Percentiles rank a stretch among this genome's conserved stretches.
Conservation (phyloP, 2,329 filamentous ascomycete species). For the Penicillium sp. region DNA sequence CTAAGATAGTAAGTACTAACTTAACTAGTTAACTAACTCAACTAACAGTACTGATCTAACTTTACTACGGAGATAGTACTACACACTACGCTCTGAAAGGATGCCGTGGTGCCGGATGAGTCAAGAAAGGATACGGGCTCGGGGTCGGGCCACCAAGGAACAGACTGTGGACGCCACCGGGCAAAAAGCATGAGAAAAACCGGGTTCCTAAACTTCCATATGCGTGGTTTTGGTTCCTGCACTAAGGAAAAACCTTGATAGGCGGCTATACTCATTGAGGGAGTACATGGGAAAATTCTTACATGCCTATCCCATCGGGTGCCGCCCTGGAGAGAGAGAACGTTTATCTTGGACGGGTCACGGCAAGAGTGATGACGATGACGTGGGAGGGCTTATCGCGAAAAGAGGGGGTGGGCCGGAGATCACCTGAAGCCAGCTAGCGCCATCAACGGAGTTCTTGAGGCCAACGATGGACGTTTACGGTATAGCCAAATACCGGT, state of each 20-base stretch:
- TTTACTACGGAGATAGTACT: background rate
- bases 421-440: slow-evolving; percentile 11
- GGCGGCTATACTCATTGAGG: background rate
- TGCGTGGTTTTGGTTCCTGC: slow-evolving; percentile 6
- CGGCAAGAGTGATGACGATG: slow-evolving; percentile 15
- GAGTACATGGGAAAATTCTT: background rate
- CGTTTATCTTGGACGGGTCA: background rate
- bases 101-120: slow-evolving; percentile 28
- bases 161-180: slow-evolving; percentile 22
- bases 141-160: slow-evolving; percentile 6
- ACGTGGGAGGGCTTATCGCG: slow-evolving; percentile 27
- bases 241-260: slow-evolving; percentile 1
- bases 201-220: background rate
- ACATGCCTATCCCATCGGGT: background rate
- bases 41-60: background rate
- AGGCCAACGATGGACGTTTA: background rate
- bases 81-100: too few relatives aligned
- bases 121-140: slow-evolving; percentile 15
- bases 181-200: background rate
- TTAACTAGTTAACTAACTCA: too few relatives aligned
- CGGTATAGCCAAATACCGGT: background rate
- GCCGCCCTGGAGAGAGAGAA: background rate
- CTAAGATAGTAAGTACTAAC: background rate
- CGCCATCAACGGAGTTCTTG: slow-evolving; percentile 9
- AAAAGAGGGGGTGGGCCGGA: slow-evolving; percentile 30